phyloP scores from a whole-genome alignment of 108 stramenopile species.

The Pseudonitzschia pungens region DNA sequence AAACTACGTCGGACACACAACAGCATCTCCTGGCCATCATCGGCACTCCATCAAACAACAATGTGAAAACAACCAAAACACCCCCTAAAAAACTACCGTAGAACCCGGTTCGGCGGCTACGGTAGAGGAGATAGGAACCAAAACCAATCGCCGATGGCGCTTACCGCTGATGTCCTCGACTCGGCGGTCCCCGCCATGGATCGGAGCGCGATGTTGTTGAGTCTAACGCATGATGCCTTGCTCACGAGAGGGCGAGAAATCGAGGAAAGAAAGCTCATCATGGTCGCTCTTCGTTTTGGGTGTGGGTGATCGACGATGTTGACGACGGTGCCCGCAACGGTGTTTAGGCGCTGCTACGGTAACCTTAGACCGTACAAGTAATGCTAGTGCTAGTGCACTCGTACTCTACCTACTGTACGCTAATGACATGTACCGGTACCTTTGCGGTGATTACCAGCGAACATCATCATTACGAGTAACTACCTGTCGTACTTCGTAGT shows the following conservation, averaged over 20 bases:
- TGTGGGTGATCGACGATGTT: not conserved
- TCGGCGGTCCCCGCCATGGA: slow-evolving; percentile 67
- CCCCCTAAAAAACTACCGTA: slow-evolving; percentile 2
- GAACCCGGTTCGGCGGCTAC: not conserved
- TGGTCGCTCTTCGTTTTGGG: slow-evolving; percentile 8
- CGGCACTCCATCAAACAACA: slow-evolving; percentile 1
- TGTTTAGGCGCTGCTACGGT: not conserved
- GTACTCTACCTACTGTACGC: too few species aligned
- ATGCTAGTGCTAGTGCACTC: too few species aligned
- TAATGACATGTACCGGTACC: too few species aligned
- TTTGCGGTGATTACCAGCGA: too few species aligned
- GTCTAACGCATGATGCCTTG: slow-evolving; percentile 14
- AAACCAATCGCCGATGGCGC: slow-evolving; percentile 4
- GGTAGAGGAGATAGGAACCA: too few species aligned
- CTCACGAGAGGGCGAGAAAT: slow-evolving; percentile 26
- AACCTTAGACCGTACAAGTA: too few species aligned
- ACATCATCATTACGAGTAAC: too few species aligned
- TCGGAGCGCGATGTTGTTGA: slow-evolving; percentile 42
- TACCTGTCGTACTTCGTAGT: too few species aligned
- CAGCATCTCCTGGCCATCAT: not conserved
- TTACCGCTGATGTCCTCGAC: slow-evolving; percentile 78
- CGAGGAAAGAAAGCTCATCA: slow-evolving; percentile 28
- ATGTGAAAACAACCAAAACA: not conserved
- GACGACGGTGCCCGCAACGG: not conserved
- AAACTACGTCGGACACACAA: too few species aligned